Conservation (phyloP, 768 basidiomycete genomes). For the Suillus placidus region DNA sequence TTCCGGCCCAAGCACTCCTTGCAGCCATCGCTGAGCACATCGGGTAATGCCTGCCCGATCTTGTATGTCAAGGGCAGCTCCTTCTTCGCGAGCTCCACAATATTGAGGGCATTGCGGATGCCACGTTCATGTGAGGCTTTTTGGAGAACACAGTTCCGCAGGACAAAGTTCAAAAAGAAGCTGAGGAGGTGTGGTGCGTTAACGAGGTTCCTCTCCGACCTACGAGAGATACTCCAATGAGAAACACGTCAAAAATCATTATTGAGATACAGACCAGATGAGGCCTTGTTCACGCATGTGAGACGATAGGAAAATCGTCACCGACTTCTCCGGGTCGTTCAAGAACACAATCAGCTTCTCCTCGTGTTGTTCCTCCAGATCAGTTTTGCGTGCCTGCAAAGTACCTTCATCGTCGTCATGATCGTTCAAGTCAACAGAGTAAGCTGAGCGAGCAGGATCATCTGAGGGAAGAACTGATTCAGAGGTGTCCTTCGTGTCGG, state of each 20-base stretch:
- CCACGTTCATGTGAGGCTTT: slow-evolving; percentile 49
- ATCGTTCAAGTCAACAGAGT: slow-evolving; percentile 19
- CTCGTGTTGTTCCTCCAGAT: slow-evolving; percentile 42
- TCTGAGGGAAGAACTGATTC: slow-evolving; percentile 11
- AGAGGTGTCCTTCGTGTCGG: slow-evolving; percentile 1
- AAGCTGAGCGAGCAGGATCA: slow-evolving; percentile 29
- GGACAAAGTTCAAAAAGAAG: slow-evolving; percentile 65
- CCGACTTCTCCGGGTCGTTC: slow-evolving; percentile 56
- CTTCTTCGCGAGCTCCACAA: slow-evolving; percentile 42
- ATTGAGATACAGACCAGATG: slow-evolving; percentile 53
- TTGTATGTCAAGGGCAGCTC: slow-evolving; percentile 48
- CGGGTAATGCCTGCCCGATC: slow-evolving; percentile 43
- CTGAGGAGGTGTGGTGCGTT: slow-evolving; percentile 54
- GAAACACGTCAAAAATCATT: not conserved
- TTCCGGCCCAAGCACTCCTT: slow-evolving; percentile 51
- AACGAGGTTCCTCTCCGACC: slow-evolving; percentile 50
- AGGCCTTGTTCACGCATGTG: slow-evolving; percentile 69
- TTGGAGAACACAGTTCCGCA: slow-evolving; percentile 55
- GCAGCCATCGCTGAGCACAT: slow-evolving; percentile 52
- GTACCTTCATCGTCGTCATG: slow-evolving; percentile 38
- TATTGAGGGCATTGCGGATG: slow-evolving; percentile 48
- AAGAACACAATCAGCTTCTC: slow-evolving; percentile 57
- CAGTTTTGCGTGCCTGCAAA: slow-evolving; percentile 36
- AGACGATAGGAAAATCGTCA: slow-evolving; percentile 72
- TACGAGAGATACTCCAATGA: slow-evolving; percentile 24